Percentiles rank a stretch among this genome's conserved stretches.
These are phyloP conservation scores for Clohesyomyces aquaticus DNA, from an alignment of 495 filamentous ascomycete genomes.

Conservation along the genomic window DNA sequence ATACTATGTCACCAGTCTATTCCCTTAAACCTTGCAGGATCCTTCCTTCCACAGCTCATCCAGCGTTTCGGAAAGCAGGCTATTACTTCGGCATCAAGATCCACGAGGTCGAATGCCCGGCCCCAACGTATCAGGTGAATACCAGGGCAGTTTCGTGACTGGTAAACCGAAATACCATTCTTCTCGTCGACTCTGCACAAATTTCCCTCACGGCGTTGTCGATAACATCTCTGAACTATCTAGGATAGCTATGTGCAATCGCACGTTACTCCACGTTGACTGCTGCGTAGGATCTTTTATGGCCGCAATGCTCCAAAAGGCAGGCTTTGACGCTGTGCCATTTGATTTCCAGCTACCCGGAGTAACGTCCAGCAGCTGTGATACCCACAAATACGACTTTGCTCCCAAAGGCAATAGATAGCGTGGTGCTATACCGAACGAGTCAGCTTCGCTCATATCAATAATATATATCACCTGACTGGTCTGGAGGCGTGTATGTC, in stretches of 20 bases:
- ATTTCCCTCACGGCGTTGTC: constrained; percentile 97
- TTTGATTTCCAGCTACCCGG: constrained; percentile 95
- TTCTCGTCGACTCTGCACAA: constrained; percentile 96
- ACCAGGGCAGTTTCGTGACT: constrained; percentile 74
- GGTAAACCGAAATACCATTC: constrained; percentile 91
- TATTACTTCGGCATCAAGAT: constrained; percentile 94
- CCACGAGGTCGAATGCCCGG: constrained; percentile 86
- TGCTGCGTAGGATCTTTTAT: constrained; percentile 97
- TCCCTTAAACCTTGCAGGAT: too few relatives aligned
- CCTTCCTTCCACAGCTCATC: constrained; percentile 89
- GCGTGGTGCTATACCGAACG: constrained; percentile 88
- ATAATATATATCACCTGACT: constrained; percentile 93
- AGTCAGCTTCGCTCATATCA: constrained; percentile 77
- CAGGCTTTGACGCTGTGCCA: constrained; percentile 80
- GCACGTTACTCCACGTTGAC: constrained; percentile 91
- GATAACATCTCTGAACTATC: constrained; percentile 90
- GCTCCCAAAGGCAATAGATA: constrained; percentile 97
- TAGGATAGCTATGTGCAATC: constrained; percentile 74
- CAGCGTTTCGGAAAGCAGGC: constrained; percentile 93
- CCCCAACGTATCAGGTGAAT: constrained; percentile 82
- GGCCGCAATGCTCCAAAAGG: constrained; percentile 85
- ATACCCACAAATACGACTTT: constrained; percentile 99
- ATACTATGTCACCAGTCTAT: too few relatives aligned
- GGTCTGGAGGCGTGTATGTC: constrained; percentile 94
- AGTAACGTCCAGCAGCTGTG: constrained; percentile 91